Evolutionary conservation across 768 basidiomycete species (phyloP), one percentile per base, ranked within the genome.

Genomic region (Galerina sulciceps): DNA sequence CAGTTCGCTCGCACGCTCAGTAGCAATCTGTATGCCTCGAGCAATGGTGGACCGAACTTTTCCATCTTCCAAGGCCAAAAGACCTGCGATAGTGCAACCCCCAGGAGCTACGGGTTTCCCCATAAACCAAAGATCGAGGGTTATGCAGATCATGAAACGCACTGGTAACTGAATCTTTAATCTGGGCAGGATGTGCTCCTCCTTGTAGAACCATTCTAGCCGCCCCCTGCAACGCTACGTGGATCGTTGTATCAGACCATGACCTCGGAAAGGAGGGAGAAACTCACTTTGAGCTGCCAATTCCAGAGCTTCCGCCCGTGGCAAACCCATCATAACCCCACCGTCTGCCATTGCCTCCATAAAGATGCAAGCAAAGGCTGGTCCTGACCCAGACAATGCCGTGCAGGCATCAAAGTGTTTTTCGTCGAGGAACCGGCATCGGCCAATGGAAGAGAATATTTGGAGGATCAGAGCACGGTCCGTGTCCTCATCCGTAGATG

Each of bases 311-410:
- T 98, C 97, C 1, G 87, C 85, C 60, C 97, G 81, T 3, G 97
- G 97, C 51, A 99, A 76, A 31, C 97, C 97, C 97, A 99, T 99
- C 96, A 99, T 99, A 45, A 99, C 97, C 43, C 95, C 97, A 23
- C 97, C 97, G 72, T 99, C 97, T 1, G 94, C 90, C 95, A 99
- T 97, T 0, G 97, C 96, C 73, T 99, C 97, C 62, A 99, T 81
- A 67, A 99, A 94, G 48, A 99, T 88, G 65, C 94, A 95, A 0
- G 94, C 95, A 73, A 99, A 99, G 0, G 97, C 97, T 38, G 97
- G 97, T 0, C 97, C 97, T 6, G 94, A 94, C 0, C 96, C 97
- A 14, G 93, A 94, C 3, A 99, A 81, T 10, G 97, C 97, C 0
- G 97, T 99, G 71, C 94, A 97, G 4, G 96, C 96, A 75, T 99